phyloP scores from a whole-genome alignment of 371 early-diverging fungal species.

The Haplosporangium sp. region DNA sequence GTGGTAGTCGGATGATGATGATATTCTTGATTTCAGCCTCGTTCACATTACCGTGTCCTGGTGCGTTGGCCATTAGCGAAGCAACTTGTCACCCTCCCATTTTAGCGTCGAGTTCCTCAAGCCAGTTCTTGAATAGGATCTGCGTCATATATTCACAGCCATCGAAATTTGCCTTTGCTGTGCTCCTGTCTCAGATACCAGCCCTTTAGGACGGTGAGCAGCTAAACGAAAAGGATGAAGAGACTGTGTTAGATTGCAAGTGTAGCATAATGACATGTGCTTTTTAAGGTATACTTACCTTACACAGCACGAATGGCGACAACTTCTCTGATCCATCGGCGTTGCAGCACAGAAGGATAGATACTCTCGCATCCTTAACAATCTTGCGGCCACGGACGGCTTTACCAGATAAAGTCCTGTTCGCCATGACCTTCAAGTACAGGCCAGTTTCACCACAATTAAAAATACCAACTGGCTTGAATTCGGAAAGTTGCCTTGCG shows the following conservation, averaged over 20 bases:
- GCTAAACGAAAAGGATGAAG: neutral
- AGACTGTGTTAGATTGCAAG: neutral
- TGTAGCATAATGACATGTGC: no score
- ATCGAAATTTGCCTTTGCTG: neutral
- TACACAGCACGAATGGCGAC: conserved; percentile 3
- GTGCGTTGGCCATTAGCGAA: conserved; percentile 6
- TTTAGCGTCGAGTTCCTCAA: no score
- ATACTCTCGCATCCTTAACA: neutral
- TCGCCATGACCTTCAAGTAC: conserved; percentile 2
- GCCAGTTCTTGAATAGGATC: conserved; percentile 1
- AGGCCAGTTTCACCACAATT: conserved; percentile 11
- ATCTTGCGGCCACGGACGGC: conserved; percentile 2
- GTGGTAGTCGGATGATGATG: neutral
- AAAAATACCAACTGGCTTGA: neutral
- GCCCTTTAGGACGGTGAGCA: neutral
- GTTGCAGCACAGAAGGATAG: conserved; percentile 8
- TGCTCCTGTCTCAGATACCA: neutral
- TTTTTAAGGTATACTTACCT: neutral
- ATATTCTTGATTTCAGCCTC: neutral
- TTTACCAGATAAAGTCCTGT: neutral
- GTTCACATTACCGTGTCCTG: conserved; percentile 3
- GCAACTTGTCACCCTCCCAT: conserved; percentile 7
- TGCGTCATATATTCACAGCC: conserved; percentile 2
- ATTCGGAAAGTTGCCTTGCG: neutral
- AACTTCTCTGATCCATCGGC: conserved; percentile 6